Base-by-base conservation (phyloP, 2,329 filamentous ascomycete genomes). In the Botrytis cinerea region DNA sequence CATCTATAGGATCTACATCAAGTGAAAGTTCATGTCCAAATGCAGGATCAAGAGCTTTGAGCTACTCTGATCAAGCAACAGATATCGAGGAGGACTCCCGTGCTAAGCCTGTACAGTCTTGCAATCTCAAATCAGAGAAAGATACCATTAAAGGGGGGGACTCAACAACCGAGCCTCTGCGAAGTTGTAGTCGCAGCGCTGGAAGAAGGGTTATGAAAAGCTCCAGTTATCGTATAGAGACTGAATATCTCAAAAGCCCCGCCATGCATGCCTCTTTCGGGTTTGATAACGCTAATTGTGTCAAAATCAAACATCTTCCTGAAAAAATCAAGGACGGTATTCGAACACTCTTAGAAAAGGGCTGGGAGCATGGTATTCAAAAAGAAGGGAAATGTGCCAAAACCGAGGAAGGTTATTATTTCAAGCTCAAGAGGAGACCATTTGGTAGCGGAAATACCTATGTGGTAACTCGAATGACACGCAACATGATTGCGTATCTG, bases 401-500 rank as follows among this genome's bases (percentile, higher is more conserved):
- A 3, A 22, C 12, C 2, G 28, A 40, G 3, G 35, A 68, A 1
- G 5, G 48, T 16, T 68, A 57, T 9, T 43, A 43, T 2, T 68
- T 68, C 48, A 68, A 57, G 22, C 66, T 68, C 66, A 57, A 57
- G 18, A 57, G 14, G n/a, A 68, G n/a, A 18, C 66, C 66, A 43
- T 68, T 68, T 20, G 40, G 35, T 32, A 25, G 35, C 40, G 48
- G 48, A 32, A 68, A 45, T 6, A 43, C 38, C 22, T 68, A 68
- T 18, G 43, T 38, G 54, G 12, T 61, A 2, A 70, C 68, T 38
- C 68, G 51, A 6, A n/a, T 69, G 28, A 51, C 25, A 25, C 38
- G 71, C 46, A 72, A 72, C 32, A 60, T 72, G 9, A 45, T 72
- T 46, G 71, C 71, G 20, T 72, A 68, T 18, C 32, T 72, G 22